These are phyloP conservation scores for Lactifluus piperatus DNA, from an alignment of 768 basidiomycete genomes.

Conservation along the genomic window DNA sequence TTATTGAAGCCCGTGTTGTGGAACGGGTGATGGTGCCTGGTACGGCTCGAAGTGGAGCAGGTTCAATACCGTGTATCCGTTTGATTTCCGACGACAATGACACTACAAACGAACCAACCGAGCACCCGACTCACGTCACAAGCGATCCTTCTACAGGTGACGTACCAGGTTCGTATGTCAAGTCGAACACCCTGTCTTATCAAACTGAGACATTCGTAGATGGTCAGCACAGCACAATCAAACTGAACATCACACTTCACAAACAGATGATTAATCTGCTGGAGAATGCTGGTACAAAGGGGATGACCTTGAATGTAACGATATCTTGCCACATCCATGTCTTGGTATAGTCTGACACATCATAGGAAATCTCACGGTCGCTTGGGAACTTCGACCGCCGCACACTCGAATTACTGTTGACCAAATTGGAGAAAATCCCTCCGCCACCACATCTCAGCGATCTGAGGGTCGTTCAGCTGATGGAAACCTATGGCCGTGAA, in stretches of 20 bases:
- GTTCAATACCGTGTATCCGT: constrained; percentile 56
- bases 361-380: constrained; percentile 52
- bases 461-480: constrained; percentile 56
- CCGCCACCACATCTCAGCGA: constrained; percentile 69
- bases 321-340: not conserved
- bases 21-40: constrained; percentile 69
- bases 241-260: constrained; percentile 61
- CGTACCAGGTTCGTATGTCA: constrained; percentile 26
- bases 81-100: constrained; percentile 40
- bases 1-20: constrained; percentile 63
- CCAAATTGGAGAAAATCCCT: constrained; percentile 51
- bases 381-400: constrained; percentile 71
- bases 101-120: constrained; percentile 7
- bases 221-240: constrained; percentile 28
- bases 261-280: constrained; percentile 71
- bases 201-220: not conserved
- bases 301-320: constrained; percentile 64
- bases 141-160: constrained; percentile 19
- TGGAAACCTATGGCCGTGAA: constrained; percentile 81
- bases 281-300: constrained; percentile 54
- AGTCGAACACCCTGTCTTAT: not conserved
- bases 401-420: constrained; percentile 73
- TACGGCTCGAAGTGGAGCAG: constrained; percentile 35
- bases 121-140: constrained; percentile 13
- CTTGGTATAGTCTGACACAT: not conserved